Evolutionary conservation across 177 flowering plant species (phyloP).

Genomic region (Vitis hybrid): DNA sequence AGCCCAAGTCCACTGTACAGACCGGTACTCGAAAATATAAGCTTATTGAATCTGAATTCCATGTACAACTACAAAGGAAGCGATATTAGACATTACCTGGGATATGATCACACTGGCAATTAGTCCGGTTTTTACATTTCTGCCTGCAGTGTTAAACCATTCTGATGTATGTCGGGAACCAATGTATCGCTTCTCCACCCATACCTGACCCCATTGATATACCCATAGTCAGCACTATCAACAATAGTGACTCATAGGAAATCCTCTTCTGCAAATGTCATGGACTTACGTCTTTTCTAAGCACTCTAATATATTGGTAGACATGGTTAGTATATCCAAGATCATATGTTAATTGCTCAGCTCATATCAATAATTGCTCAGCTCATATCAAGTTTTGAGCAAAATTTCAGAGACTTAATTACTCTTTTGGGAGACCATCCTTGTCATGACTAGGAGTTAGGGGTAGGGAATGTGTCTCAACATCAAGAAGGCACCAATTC

Average conservation of each 20-base stretch:
- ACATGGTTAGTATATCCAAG: too few species aligned
- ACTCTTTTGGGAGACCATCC: too few species aligned
- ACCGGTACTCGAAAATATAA: background rate
- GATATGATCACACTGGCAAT: conserved; percentile 97
- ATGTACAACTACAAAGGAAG: background rate
- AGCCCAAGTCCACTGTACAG: conserved; percentile 92
- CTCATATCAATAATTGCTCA: too few species aligned
- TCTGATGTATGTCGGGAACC: conserved; percentile 91
- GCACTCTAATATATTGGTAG: too few species aligned
- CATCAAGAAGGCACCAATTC: too few species aligned
- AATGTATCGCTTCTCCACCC: conserved; percentile 90
- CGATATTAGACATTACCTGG: conserved; percentile 49
- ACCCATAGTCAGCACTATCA: background rate
- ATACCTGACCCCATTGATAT: conserved; percentile 46
- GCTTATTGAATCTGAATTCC: background rate
- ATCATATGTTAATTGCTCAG: too few species aligned
- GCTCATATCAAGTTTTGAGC: too few species aligned
- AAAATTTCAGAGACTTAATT: too few species aligned
- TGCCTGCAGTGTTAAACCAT: conserved; percentile 97
- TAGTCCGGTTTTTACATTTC: conserved; percentile 94
- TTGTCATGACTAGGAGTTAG: too few species aligned
- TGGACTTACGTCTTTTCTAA: too few species aligned
- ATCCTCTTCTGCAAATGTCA: too few species aligned
- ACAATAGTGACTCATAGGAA: background rate
- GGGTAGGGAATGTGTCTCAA: too few species aligned